phyloP scores from a whole-genome alignment of 2,329 filamentous ascomycete genomes.

The Ilyonectria robusta region DNA sequence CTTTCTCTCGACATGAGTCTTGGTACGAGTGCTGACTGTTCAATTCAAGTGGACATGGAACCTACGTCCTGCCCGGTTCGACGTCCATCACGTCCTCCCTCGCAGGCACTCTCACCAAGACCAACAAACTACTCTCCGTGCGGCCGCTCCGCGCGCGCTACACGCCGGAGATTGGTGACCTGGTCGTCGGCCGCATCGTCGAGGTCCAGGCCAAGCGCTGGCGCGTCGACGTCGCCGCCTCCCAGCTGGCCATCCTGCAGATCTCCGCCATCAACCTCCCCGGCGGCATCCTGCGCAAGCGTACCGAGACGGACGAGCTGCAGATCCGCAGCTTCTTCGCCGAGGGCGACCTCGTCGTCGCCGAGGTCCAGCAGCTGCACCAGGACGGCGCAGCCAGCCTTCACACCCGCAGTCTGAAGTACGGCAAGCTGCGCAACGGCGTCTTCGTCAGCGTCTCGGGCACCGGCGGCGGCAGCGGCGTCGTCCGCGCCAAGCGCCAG shows the following conservation, averaged over 20 bases:
- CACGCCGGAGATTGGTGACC: constrained; percentile 94
- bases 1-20: constrained; percentile 12
- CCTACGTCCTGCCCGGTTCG: constrained; percentile 76
- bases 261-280: constrained; percentile 94
- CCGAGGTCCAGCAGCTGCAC: constrained; percentile 93
- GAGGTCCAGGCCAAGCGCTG: constrained; percentile 95
- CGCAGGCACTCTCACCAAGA: constrained; percentile 90
- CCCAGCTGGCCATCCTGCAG: constrained; percentile 86
- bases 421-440: constrained; percentile 95
- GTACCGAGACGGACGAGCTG: constrained; percentile 95
- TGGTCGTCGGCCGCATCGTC: constrained; percentile 93
- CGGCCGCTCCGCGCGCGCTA: constrained; percentile 92
- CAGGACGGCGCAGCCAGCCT: constrained; percentile 88
- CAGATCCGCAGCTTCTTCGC: constrained; percentile 98
- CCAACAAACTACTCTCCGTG: constrained; percentile 96
- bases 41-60: constrained; percentile 85
- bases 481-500: constrained; percentile 87
- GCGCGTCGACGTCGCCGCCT: constrained; percentile 94
- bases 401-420: constrained; percentile 92
- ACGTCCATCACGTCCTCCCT: constrained; percentile 89
- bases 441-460: constrained; percentile 88
- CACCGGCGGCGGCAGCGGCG: constrained; percentile 87
- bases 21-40: constrained; percentile 21
- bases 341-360: constrained; percentile 93
- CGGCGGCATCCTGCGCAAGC: constrained; percentile 89